phyloP scores from a whole-genome alignment of 495 filamentous ascomycete genomes.

The Hypoxylon fragiforme region DNA sequence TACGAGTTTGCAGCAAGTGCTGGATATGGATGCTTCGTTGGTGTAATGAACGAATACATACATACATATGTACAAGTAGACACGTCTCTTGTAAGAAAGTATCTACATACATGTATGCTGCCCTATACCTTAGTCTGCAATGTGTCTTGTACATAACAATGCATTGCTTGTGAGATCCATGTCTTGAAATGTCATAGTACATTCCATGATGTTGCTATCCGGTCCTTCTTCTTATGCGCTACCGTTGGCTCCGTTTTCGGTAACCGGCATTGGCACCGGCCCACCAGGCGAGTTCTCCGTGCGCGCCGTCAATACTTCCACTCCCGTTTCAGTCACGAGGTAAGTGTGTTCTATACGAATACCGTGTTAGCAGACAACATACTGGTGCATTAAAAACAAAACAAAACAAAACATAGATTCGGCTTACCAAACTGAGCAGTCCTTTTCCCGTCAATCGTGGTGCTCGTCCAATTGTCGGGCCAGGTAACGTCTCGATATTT shows the following conservation, averaged over 20 bases:
- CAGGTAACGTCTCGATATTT: slow-evolving; percentile 81
- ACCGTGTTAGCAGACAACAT: slow-evolving; percentile 5
- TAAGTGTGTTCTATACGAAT: slow-evolving; percentile 77
- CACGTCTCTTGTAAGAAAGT: too few species aligned
- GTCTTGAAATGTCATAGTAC: not conserved
- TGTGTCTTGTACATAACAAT: too few species aligned
- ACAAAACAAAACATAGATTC: too few species aligned
- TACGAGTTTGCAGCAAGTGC: too few species aligned
- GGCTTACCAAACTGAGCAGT: slow-evolving; percentile 77
- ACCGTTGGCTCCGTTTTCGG: slow-evolving; percentile 24
- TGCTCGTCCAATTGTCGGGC: slow-evolving; percentile 91
- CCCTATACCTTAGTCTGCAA: too few species aligned
- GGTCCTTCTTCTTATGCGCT: slow-evolving; percentile 11
- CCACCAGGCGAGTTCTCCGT: slow-evolving; percentile 82
- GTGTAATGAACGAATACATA: too few species aligned
- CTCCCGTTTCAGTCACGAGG: slow-evolving; percentile 89
- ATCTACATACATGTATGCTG: too few species aligned
- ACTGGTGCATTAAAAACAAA: too few species aligned
- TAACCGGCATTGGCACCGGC: slow-evolving; percentile 65
- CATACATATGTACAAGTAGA: too few species aligned
- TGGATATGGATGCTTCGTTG: too few species aligned
- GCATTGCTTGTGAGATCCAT: too few species aligned
- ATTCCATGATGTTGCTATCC: not conserved
- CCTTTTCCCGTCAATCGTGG: slow-evolving; percentile 76
- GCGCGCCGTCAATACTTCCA: slow-evolving; percentile 90